A percentile compares a stretch with the other conserved stretches of the same genome.
Evolutionary conservation across 164 flowering plant species (phyloP).

Genomic region (Berberis vulgaris): DNA sequence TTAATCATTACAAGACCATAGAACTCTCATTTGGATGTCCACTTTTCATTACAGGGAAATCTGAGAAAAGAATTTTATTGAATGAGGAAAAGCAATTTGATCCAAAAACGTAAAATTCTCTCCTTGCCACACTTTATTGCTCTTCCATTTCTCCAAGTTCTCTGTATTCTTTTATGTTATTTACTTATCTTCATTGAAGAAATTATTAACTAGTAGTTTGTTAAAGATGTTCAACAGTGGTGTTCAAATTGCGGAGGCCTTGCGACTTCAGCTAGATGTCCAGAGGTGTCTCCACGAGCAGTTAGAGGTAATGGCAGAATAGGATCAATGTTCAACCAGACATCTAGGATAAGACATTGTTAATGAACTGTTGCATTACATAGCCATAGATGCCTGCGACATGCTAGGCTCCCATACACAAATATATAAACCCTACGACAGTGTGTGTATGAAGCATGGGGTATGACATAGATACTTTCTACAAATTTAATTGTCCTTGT

Average conservation of each 20-base stretch:
- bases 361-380: no score
- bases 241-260: conserved; percentile 58
- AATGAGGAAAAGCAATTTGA: conserved; percentile 33
- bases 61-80: conserved; percentile 25
- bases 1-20: no score
- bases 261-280: conserved; percentile 66
- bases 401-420: no score
- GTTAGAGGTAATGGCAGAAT: conserved; percentile 30
- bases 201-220: no score
- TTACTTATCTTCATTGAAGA: no score
- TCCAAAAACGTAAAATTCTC: conserved; percentile 33
- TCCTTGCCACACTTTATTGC: background rate
- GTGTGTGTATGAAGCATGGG: no score
- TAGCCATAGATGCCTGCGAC: no score
- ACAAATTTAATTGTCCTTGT: no score
- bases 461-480: no score
- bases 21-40: no score
- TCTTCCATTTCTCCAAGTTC: background rate
- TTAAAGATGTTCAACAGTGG: conserved; percentile 28
- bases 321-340: background rate
- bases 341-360: no score
- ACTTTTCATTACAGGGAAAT: conserved; percentile 34
- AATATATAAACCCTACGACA: no score
- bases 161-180: background rate
- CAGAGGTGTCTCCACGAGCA: conserved; percentile 85